Conservation (phyloP, 2,329 filamentous ascomycete species). For the Diaporthe longicolla region DNA sequence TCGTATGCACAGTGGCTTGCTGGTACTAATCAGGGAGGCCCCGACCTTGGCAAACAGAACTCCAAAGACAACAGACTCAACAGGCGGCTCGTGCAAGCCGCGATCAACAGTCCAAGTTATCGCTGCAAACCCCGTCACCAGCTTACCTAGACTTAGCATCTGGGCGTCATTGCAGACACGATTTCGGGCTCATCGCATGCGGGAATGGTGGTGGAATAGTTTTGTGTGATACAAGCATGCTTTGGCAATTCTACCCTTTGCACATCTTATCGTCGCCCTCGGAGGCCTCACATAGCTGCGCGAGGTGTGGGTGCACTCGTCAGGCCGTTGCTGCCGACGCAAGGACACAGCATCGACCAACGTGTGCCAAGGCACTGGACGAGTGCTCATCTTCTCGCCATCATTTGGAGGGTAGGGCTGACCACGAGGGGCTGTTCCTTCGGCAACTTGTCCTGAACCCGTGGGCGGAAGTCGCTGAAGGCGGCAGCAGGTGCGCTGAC, state of each 20-base stretch:
- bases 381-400: no score
- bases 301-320: neutral
- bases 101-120: neutral
- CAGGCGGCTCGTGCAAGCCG: neutral
- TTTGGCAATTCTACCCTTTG: no score
- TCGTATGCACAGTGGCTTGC: no score
- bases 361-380: no score
- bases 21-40: no score
- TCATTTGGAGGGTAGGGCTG: neutral
- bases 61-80: neutral
- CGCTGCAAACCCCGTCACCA: neutral
- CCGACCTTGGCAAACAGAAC: no score
- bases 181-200: neutral
- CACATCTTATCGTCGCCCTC: neutral
- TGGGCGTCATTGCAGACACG: neutral
- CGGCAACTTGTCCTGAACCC: conserved; percentile 8
- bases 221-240: neutral
- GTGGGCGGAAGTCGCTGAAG: neutral
- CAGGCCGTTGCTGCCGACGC: no score
- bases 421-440: neutral
- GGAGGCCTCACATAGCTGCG: neutral
- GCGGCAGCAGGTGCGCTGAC: conserved; percentile 26
- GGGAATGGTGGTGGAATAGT: neutral
- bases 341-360: no score
- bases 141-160: neutral